A percentile compares a stretch with the other conserved stretches of the same genome.
phyloP scores from a whole-genome alignment of 108 stramenopile species.

The Discostella pseudostelligera region DNA sequence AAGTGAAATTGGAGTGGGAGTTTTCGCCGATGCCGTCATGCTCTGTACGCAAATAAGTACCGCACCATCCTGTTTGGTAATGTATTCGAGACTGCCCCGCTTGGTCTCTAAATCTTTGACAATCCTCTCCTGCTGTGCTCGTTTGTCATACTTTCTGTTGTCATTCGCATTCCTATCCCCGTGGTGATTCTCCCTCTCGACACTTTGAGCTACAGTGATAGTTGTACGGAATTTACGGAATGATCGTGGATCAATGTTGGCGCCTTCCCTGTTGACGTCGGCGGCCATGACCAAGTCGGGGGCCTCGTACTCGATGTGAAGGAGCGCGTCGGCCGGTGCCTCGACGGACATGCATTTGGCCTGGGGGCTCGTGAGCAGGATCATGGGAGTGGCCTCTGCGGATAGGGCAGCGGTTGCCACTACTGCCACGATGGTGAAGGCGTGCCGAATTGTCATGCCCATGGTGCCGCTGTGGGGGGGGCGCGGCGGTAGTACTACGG shows the following conservation, averaged over 20 bases:
- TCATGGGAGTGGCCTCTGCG: slow-evolving; percentile 42
- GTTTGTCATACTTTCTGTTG: slow-evolving; percentile 4
- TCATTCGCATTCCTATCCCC: slow-evolving; percentile 11
- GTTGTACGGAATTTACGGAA: slow-evolving; percentile 37
- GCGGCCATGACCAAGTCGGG: slow-evolving; percentile 46
- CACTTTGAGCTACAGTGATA: slow-evolving; percentile 22
- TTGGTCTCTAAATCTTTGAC: slow-evolving; percentile 40
- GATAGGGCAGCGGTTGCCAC: slow-evolving; percentile 11
- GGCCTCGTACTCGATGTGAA: slow-evolving; percentile 60
- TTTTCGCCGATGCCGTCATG: slow-evolving; percentile 32
- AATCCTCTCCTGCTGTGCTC: slow-evolving; percentile 15
- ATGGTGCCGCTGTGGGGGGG: slow-evolving; percentile 1
- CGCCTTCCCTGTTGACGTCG: slow-evolving; percentile 27
- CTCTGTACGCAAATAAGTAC: slow-evolving; percentile 47
- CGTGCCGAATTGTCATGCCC: slow-evolving; percentile 2
- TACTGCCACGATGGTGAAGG: slow-evolving; percentile 6
- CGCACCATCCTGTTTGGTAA: slow-evolving; percentile 43
- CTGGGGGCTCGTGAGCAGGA: slow-evolving; percentile 43
- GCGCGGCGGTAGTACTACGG: background rate
- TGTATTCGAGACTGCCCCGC: slow-evolving; percentile 41
- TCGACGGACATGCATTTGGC: slow-evolving; percentile 57
- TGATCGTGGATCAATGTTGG: slow-evolving; percentile 27
- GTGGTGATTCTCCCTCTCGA: slow-evolving; percentile 32
- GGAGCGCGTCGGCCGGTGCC: slow-evolving; percentile 51
- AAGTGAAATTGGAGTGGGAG: slow-evolving; percentile 33